Base-by-base conservation (phyloP, 441 rosid genomes). In the Eutrema salsugineum region DNA sequence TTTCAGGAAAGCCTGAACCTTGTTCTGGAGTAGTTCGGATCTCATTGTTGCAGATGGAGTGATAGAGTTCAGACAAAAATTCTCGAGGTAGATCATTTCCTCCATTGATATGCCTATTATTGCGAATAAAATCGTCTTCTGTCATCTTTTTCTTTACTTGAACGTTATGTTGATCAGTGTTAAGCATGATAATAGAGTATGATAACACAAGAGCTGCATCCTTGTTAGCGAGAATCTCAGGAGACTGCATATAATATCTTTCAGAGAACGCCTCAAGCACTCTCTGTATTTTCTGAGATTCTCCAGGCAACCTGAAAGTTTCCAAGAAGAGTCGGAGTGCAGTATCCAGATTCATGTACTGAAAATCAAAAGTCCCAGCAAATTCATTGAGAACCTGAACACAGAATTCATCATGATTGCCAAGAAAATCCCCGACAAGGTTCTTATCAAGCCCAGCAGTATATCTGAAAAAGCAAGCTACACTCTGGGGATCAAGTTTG, bases 131-230 rank as follows among this genome's bases (percentile, higher is more conserved):
- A 82, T 89, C 94, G 16, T 87, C 94, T 67, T 89, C 94, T 3
- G 90, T 89, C 94, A 89, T 89, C 83, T 89, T 89, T 74, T 89
- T 89, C 82, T 89, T 89, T 40, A 89, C 94, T 77, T 89, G 94
- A 44, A 87, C 82, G 71, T 89, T 89, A 82, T 89, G 94, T 72
- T 87, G 94, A 74, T 89, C 94, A 19, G 94, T 89, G 77, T 89
- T 87, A 33, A 89, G 91, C 90, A 89, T 78, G 68, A 89, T 89
- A 68, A 89, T 83, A 9, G 94, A 89, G 73, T 89, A 89, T n/a
- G 91, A 89, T 61, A 89, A 71, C 79, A 87, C 76, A 51, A 89
- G 84, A 63, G 94, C 90, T 76, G 91, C 94, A 81, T 89, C 94
- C 81, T 87, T 89, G 72, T 89, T 81, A 12, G 81, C 88, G 3